Evolutionary conservation across 2,329 filamentous ascomycete genomes (phyloP).

Genomic region (Colletotrichum sp.): DNA sequence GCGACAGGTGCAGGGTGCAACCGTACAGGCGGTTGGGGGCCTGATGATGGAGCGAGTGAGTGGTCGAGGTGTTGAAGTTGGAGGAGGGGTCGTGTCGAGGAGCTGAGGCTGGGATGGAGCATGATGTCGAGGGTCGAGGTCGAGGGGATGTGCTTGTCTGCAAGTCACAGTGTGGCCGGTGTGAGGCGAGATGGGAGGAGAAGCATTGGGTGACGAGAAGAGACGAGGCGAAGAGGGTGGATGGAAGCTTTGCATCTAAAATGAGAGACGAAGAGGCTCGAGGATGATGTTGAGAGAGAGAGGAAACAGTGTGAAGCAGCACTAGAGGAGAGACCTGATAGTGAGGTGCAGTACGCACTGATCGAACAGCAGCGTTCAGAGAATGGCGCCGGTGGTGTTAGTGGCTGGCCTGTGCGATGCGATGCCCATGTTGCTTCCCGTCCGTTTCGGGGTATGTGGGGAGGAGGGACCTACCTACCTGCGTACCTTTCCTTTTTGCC

Average conservation of each 20-base stretch:
- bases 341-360: neutral
- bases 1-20: conserved; percentile 17
- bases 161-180: neutral
- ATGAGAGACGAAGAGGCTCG: neutral
- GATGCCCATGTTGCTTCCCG: conserved; percentile 7
- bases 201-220: neutral
- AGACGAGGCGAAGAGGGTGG: neutral
- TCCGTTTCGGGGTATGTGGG: conserved; percentile 18
- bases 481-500: neutral
- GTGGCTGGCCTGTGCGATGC: conserved; percentile 1
- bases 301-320: neutral
- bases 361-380: neutral
- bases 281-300: neutral
- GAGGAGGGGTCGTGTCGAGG: neutral
- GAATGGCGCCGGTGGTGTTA: neutral
- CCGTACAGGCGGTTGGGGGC: neutral
- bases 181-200: neutral
- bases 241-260: neutral
- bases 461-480: neutral
- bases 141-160: neutral
- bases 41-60: neutral
- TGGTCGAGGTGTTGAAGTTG: neutral
- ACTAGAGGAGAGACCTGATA: neutral
- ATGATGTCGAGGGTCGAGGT: neutral
- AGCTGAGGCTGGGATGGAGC: neutral